Percentiles rank a stretch among this genome's conserved stretches.
Conservation (phyloP, 2,329 filamentous ascomycete genomes). For the Capronia americana region DNA sequence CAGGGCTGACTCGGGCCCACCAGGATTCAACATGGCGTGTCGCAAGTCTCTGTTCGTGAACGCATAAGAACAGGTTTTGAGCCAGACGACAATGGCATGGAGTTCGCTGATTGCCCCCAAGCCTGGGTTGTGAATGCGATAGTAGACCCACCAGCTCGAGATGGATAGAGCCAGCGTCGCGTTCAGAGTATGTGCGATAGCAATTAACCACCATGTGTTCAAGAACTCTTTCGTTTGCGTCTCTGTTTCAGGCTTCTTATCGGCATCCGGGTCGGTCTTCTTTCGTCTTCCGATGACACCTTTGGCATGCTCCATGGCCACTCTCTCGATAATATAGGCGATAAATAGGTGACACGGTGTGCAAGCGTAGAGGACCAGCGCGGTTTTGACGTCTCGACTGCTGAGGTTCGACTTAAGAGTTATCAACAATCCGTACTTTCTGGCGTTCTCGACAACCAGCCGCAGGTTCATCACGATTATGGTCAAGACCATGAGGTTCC, state of each 20-base stretch:
- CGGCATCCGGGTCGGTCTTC: constrained; percentile 60
- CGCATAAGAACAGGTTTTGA: constrained; percentile 95
- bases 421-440: constrained; percentile 89
- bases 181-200: constrained; percentile 81
- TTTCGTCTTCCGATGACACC: constrained; percentile 64
- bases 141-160: constrained; percentile 87
- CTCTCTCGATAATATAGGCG: constrained; percentile 86
- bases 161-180: constrained; percentile 79
- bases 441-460: constrained; percentile 85
- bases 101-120: constrained; percentile 90
- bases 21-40: constrained; percentile 84
- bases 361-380: constrained; percentile 78
- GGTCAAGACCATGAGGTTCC: constrained; percentile 95
- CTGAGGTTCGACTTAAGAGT: constrained; percentile 88
- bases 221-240: constrained; percentile 69
- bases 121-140: constrained; percentile 86
- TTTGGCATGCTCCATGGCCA: constrained; percentile 79
- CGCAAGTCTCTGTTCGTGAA: constrained; percentile 95
- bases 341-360: constrained; percentile 90
- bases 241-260: constrained; percentile 63
- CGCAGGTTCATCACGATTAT: constrained; percentile 90
- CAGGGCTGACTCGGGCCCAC: constrained; percentile 68
- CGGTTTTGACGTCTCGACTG: constrained; percentile 75
- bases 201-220: constrained; percentile 78
- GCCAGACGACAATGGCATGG: constrained; percentile 92